Evolutionary conservation across 495 filamentous ascomycete genomes (phyloP).

Genomic region (Cercophora scortea): DNA sequence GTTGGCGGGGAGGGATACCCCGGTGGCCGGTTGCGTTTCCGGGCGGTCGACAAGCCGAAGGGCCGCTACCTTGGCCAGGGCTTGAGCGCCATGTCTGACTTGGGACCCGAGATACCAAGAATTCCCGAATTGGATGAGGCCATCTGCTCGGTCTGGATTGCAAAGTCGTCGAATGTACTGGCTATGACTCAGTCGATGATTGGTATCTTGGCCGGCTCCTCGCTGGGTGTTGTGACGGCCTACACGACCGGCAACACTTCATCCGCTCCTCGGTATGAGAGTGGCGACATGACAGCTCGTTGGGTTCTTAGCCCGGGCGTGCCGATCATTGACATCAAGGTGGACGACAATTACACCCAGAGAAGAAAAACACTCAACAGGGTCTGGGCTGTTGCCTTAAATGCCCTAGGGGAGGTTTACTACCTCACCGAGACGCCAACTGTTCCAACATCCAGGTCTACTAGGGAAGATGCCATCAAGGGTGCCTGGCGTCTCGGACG

Average conservation of each 20-base stretch:
- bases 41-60: constrained; percentile 63
- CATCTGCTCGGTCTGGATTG: constrained; percentile 81
- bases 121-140: constrained; percentile 53
- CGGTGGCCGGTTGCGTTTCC: constrained; percentile 68
- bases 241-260: constrained; percentile 69
- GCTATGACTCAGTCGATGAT: constrained; percentile 67
- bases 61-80: constrained; percentile 62
- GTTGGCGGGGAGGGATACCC: constrained; percentile 79
- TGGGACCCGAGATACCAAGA: constrained; percentile 62
- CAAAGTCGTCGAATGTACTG: constrained; percentile 66
- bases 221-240: constrained; percentile 74
- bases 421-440: constrained; percentile 64
- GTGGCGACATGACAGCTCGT: constrained; percentile 71
- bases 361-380: constrained; percentile 60
- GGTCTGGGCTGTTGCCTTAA: constrained; percentile 80
- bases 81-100: constrained; percentile 32
- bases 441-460: constrained; percentile 27
- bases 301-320: constrained; percentile 91
- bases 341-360: constrained; percentile 71
- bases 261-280: constrained; percentile 56
- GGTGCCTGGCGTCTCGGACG: constrained; percentile 74
- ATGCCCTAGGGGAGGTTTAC: constrained; percentile 87
- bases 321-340: constrained; percentile 76
- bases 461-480: constrained; percentile 47
- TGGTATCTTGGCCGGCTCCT: constrained; percentile 78